Percentiles rank a stretch among this genome's conserved stretches.
These are phyloP conservation scores for Calonectria multiphialidica DNA, from an alignment of 2,329 filamentous ascomycete species.

Conservation along the genomic window DNA sequence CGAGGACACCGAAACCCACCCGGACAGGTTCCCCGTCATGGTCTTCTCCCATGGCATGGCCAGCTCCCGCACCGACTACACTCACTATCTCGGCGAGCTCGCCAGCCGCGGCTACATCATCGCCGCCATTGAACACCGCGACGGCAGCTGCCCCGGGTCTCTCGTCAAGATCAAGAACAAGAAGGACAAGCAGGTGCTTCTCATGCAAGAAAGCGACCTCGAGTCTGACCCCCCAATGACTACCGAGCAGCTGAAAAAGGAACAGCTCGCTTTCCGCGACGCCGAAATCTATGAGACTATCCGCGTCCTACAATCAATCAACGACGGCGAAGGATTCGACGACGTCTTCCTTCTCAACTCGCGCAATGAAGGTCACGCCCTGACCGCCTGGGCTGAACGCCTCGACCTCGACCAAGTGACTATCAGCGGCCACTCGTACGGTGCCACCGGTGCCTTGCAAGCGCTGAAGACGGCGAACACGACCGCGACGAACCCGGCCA, in stretches of 20 bases:
- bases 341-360: conserved; percentile 55
- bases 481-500: conserved; percentile 53
- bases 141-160: conserved; percentile 63
- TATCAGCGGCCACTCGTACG: conserved; percentile 74
- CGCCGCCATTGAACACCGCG: conserved; percentile 64
- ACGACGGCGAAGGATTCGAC: conserved; percentile 53
- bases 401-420: conserved; percentile 67
- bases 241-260: conserved; percentile 53
- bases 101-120: conserved; percentile 63
- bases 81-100: conserved; percentile 62
- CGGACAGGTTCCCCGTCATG: conserved; percentile 55
- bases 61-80: conserved; percentile 64
- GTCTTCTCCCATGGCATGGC: conserved; percentile 67
- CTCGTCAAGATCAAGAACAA: conserved; percentile 49
- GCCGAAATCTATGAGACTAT: conserved; percentile 62
- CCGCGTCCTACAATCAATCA: conserved; percentile 54
- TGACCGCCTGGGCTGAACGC: conserved; percentile 63
- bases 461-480: conserved; percentile 61
- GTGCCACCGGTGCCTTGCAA: conserved; percentile 73
- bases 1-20: conserved; percentile 33
- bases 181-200: conserved; percentile 46
- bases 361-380: conserved; percentile 58
- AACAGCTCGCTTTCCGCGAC: conserved; percentile 63
- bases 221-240: conserved; percentile 48
- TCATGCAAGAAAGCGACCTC: conserved; percentile 52